Evolutionary conservation across 2,329 filamentous ascomycete genomes (phyloP), one percentile per base, ranked within the genome.

Genomic region (Myrmaecium sp.): DNA sequence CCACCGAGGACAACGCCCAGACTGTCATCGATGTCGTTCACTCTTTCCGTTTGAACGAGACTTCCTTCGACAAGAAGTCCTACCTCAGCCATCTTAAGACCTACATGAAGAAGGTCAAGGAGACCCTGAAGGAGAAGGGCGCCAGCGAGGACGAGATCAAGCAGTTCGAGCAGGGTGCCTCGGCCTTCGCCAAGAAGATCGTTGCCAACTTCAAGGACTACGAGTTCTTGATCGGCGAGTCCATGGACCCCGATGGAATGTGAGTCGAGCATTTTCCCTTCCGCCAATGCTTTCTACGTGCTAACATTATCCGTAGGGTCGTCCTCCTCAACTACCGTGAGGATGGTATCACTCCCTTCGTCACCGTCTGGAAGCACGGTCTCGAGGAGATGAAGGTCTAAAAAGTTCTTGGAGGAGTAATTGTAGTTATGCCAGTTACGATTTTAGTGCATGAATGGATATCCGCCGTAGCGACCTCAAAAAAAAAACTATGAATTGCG

Each of bases 261-360:
- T 89, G 64, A 49, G 78, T 69, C 3, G 11, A 8, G 4, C 25
- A 4, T 26, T 14, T 6, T 32, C 14, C 17, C 17, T 10, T 23
- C 10, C 25, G 5, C 26, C 7, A 5, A 7, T 19, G 17, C 8
- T 14, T 14, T 23, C 13, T 14, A 28, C 28, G 8, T 17, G 13
- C 15, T n/a, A 17, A 7, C 3, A 26, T 37, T 14, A 15, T 19
- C 14, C 9, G 10, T 16, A 84, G 79, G 73, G 66, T 93, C 45
- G 66, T 84, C 39, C 79, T 94, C 41, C 77, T 94, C 52, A 91
- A 94, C 70, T 98, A 93, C 72, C 86, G 89, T 46, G 84, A 93
- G 56, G 89, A 95, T 46, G 89, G 89, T 55, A 57, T 76, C 42
- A 95, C 86, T 30, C 89, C 89, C 33, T 98, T 69, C 53, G 66